These are phyloP conservation scores for Arctium minus DNA, from an alignment of 129 eudicot genomes.

Conservation along the genomic window DNA sequence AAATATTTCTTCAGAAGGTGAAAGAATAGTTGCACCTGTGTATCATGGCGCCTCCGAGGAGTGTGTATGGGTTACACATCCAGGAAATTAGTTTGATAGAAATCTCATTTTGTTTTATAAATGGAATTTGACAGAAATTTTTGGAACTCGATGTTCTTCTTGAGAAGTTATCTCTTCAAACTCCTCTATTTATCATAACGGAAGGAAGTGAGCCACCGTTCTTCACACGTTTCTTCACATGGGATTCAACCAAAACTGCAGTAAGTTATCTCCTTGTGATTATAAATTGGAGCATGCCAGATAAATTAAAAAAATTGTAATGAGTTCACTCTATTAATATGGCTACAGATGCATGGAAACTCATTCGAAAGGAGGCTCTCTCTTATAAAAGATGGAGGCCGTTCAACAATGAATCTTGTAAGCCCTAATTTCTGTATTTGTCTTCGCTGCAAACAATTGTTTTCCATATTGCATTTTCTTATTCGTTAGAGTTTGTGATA, in stretches of 20 bases:
- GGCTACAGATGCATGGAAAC: slow-evolving; percentile 82
- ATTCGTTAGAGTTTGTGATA: neutral
- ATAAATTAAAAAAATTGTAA: neutral
- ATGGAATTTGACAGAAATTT: slow-evolving; percentile 24
- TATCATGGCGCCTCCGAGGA: neutral
- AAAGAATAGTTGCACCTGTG: neutral
- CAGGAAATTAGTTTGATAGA: neutral
- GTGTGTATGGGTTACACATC: neutral
- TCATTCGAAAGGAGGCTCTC: slow-evolving; percentile 84
- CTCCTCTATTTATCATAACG: slow-evolving; percentile 57
- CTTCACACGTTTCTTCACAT: slow-evolving; percentile 82
- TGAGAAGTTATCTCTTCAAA: slow-evolving; percentile 54
- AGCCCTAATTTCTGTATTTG: slow-evolving; percentile 10
- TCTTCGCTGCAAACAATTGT: slow-evolving; percentile 28
- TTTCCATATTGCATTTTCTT: neutral
- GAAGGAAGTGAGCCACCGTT: slow-evolving; percentile 93
- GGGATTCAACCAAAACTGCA: slow-evolving; percentile 69
- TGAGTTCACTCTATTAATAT: neutral
- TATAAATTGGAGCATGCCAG: neutral
- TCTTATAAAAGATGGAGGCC: slow-evolving; percentile 59
- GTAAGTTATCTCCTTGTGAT: slow-evolving; percentile 35
- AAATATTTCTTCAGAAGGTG: neutral
- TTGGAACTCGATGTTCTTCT: slow-evolving; percentile 45
- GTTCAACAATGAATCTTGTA: slow-evolving; percentile 39
- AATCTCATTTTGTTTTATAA: neutral